Percentiles rank a stretch among this genome's conserved stretches.
Conservation (phyloP, 306 rosid species). For the Castanea sativa region DNA sequence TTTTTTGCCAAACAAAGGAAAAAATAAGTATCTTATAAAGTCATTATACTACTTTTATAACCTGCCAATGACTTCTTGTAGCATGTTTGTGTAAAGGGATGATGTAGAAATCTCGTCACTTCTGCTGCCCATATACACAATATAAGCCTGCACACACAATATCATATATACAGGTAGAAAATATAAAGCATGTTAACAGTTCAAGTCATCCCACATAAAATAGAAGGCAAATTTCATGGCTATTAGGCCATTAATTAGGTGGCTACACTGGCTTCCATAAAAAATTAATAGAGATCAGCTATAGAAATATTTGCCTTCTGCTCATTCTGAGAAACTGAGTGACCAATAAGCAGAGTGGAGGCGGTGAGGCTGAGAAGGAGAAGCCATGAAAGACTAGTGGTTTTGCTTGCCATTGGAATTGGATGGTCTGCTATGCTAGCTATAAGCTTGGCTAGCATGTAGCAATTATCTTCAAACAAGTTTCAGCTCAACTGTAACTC, state of each 20-base stretch:
- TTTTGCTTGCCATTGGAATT: slow-evolving; percentile 12
- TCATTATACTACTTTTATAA: not conserved
- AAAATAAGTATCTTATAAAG: no score
- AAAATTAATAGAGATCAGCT: not conserved
- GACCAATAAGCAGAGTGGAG: slow-evolving; percentile 8
- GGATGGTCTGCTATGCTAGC: no score
- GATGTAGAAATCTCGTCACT: slow-evolving; percentile 15
- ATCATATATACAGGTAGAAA: not conserved
- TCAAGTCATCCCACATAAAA: not conserved
- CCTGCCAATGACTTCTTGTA: slow-evolving; percentile 42
- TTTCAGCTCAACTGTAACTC: no score
- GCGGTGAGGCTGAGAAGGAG: slow-evolving; percentile 9
- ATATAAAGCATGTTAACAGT: not conserved
- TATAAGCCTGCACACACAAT: slow-evolving; percentile 36
- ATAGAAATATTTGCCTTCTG: slow-evolving; percentile 3
- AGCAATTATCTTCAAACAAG: no score
- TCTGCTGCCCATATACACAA: slow-evolving; percentile 40
- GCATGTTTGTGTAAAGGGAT: slow-evolving; percentile 24
- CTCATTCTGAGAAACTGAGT: slow-evolving; percentile 19
- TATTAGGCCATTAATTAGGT: not conserved
- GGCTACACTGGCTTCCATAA: not conserved
- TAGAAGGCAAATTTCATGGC: not conserved
- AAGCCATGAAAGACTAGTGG: not conserved
- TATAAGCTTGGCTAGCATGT: no score
- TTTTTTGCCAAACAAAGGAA: no score